phyloP scores from a whole-genome alignment of 192 early-diverging fungal genomes.

The Chytriomyces sp. region DNA sequence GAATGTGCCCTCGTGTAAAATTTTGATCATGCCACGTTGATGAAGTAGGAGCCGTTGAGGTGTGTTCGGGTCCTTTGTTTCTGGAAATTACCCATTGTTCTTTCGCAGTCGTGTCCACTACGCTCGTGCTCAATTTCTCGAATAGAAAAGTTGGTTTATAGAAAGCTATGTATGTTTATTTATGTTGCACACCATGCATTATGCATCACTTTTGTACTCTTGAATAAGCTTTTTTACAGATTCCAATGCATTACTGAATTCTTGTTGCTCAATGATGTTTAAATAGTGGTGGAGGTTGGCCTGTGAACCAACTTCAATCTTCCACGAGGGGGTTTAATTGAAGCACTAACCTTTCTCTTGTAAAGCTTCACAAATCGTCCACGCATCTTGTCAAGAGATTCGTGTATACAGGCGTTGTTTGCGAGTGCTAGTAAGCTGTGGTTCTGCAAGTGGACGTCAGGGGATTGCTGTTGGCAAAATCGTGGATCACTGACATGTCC shows the following conservation, averaged over 20 bases:
- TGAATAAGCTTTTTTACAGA: background rate
- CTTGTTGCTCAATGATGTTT: conserved; percentile 47
- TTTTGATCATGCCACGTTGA: background rate
- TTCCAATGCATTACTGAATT: conserved; percentile 37
- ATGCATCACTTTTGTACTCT: background rate
- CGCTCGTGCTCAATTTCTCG: background rate
- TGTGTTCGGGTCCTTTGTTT: background rate
- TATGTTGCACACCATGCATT: background rate
- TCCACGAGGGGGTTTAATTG: conserved; percentile 17
- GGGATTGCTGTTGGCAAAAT: background rate
- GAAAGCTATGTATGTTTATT: too few relatives aligned
- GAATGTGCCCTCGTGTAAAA: background rate
- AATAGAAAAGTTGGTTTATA: too few relatives aligned
- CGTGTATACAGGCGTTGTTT: conserved; percentile 53
- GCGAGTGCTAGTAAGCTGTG: conserved; percentile 48
- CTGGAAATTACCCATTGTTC: background rate
- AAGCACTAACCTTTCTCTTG: conserved; percentile 44
- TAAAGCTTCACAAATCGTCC: conserved; percentile 54
- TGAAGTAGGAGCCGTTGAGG: background rate
- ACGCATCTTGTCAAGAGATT: conserved; percentile 34
- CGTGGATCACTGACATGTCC: conserved; percentile 45
- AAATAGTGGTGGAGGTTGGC: conserved; percentile 63
- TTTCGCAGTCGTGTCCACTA: background rate
- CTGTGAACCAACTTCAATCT: conserved; percentile 24
- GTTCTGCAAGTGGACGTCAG: background rate